Conservation (phyloP, 371 early-diverging fungal species). For the Mucor plumbeus region DNA sequence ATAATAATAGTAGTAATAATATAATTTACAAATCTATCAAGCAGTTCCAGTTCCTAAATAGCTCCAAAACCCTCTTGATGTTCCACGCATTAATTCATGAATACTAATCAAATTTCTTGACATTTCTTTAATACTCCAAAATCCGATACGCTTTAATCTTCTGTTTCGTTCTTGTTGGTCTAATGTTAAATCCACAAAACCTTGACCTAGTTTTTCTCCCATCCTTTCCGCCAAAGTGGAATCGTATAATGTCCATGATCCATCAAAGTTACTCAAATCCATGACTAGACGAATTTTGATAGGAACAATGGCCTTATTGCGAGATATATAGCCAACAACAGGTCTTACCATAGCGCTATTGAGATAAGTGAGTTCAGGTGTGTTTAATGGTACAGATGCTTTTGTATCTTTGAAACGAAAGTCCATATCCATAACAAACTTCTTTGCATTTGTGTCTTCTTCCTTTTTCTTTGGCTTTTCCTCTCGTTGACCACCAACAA, state of each 20-base stretch:
- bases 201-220: conserved; percentile 83
- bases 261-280: conserved; percentile 88
- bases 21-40: not conserved
- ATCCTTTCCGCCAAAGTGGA: conserved; percentile 81
- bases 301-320: conserved; percentile 84
- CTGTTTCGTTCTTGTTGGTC: conserved; percentile 87
- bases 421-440: conserved; percentile 71
- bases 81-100: conserved; percentile 85
- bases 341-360: conserved; percentile 89
- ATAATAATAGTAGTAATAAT: not conserved
- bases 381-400: conserved; percentile 84
- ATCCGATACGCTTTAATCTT: conserved; percentile 85
- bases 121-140: conserved; percentile 85
- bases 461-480: conserved; percentile 8
- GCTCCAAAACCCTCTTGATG: conserved; percentile 76
- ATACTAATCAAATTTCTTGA: conserved; percentile 73
- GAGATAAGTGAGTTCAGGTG: conserved; percentile 76
- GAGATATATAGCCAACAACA: conserved; percentile 94
- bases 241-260: conserved; percentile 91
- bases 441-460: conserved; percentile 18
- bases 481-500: conserved; percentile 43
- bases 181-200: conserved; percentile 75
- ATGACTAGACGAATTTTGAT: conserved; percentile 80
- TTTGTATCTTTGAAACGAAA: conserved; percentile 89
- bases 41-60: conserved; percentile 53